phyloP scores from a whole-genome alignment of 345 rosid species.

The Hibiscus trionum region DNA sequence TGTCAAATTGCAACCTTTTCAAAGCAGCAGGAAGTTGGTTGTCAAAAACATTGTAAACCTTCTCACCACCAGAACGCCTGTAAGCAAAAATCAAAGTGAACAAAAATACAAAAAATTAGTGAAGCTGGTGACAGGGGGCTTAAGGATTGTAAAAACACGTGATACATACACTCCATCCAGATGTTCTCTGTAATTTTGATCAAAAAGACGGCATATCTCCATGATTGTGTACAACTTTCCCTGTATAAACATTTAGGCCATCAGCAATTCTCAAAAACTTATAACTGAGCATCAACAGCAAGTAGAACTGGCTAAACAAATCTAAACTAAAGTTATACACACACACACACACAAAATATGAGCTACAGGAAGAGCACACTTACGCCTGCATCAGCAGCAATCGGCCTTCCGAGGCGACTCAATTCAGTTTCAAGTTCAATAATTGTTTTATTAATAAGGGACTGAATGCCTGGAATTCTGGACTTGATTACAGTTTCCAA shows the following conservation, averaged over 20 bases:
- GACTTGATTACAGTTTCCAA: constrained; percentile 95
- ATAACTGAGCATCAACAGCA: constrained; percentile 4
- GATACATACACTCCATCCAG: constrained; percentile 89
- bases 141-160: neutral
- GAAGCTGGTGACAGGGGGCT: constrained; percentile 5
- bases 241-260: constrained; percentile 33
- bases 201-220: constrained; percentile 97
- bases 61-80: constrained; percentile 98
- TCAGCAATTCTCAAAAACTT: constrained; percentile 12
- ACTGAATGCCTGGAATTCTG: constrained; percentile 90
- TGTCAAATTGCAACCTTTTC: constrained; percentile 96
- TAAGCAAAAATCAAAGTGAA: neutral
- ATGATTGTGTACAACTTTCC: constrained; percentile 90
- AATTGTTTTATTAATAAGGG: constrained; percentile 86
- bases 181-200: constrained; percentile 89
- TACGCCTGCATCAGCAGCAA: constrained; percentile 99
- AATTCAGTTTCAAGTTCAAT: constrained; percentile 79
- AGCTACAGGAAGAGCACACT: constrained; percentile 13
- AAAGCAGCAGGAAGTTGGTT: constrained; percentile 98
- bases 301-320: constrained; percentile 9
- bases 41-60: constrained; percentile 85
- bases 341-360: neutral
- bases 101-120: neutral
- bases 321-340: neutral
- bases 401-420: constrained; percentile 96